Percentiles rank a stretch among this genome's conserved stretches.
These are phyloP conservation scores for Uronychia setigera DNA, from an alignment of 73 alveolate species.

Conservation along the genomic window DNA sequence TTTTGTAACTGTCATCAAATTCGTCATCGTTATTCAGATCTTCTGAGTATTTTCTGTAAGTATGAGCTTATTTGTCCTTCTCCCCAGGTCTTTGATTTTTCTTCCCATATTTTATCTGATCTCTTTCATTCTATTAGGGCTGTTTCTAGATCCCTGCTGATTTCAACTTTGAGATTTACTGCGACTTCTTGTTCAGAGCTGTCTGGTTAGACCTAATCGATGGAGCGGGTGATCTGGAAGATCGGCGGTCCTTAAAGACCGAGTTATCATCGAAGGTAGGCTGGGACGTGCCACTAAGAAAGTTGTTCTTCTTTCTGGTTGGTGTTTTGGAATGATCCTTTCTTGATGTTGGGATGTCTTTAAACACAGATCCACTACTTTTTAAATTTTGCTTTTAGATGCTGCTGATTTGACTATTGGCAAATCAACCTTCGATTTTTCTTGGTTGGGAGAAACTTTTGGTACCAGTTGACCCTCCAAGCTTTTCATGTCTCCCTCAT, in stretches of 20 bases:
- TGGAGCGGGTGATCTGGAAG: slow-evolving; percentile 1
- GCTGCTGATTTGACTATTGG: not conserved
- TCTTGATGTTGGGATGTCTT: not conserved
- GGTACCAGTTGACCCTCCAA: not conserved
- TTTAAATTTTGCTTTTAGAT: not conserved
- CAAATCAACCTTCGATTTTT: not conserved
- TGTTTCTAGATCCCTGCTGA: too few relatives aligned
- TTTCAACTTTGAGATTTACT: too few relatives aligned
- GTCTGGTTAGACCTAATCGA: too few relatives aligned
- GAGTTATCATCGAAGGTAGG: not conserved
- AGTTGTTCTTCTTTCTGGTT: not conserved
- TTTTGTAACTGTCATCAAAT: too few relatives aligned
- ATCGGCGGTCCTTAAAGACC: not conserved
- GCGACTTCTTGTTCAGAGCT: too few relatives aligned
- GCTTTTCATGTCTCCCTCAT: not conserved
- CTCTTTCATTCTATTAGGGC: too few relatives aligned
- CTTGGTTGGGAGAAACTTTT: not conserved
- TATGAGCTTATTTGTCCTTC: too few relatives aligned
- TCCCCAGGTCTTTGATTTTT: too few relatives aligned
- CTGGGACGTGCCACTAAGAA: not conserved
- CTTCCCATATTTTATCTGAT: too few relatives aligned
- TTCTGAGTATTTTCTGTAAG: too few relatives aligned
- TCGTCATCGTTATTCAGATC: too few relatives aligned
- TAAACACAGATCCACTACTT: not conserved
- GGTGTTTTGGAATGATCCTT: not conserved